phyloP scores from a whole-genome alignment of 2,329 filamentous ascomycete species.

The Pyricularia sp. region DNA sequence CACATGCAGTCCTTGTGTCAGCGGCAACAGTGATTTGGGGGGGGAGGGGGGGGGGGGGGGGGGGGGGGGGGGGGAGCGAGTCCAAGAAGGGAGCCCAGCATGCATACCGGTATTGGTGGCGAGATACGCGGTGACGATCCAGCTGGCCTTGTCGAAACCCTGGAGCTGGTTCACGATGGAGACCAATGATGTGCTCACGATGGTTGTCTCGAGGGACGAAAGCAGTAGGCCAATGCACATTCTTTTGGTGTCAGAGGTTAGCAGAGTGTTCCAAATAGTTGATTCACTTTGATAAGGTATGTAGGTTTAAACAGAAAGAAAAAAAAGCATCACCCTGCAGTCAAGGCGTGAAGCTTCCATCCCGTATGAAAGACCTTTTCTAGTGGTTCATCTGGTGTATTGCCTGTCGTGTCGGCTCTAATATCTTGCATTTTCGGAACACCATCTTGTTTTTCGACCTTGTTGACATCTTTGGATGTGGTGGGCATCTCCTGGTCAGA shows the following conservation, averaged over 20 bases:
- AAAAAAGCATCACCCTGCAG: background rate
- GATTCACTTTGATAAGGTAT: background rate
- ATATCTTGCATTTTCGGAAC: too few relatives aligned
- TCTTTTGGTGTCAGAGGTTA: slow-evolving; percentile 2
- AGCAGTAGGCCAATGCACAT: slow-evolving; percentile 25
- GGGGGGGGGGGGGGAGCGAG: too few relatives aligned
- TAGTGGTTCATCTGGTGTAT: background rate
- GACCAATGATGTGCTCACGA: slow-evolving; percentile 40
- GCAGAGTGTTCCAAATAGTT: background rate
- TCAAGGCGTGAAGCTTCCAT: background rate
- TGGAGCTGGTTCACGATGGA: slow-evolving; percentile 29
- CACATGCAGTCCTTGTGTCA: background rate
- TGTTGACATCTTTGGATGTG: background rate
- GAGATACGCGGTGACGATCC: slow-evolving; percentile 39
- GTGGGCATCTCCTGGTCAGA: background rate
- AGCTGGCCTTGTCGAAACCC: slow-evolving; percentile 25
- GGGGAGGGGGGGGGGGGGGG: too few relatives aligned
- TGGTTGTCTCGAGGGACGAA: slow-evolving; percentile 37
- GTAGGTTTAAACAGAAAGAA: too few relatives aligned
- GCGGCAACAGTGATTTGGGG: too few relatives aligned
- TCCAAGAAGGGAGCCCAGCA: background rate
- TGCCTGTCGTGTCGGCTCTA: background rate
- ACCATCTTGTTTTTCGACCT: background rate
- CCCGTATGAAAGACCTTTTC: background rate
- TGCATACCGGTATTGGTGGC: slow-evolving; percentile 34